These are phyloP conservation scores for Aureobasidium sp. DNA, from an alignment of 2,329 filamentous ascomycete species.

Conservation along the genomic window DNA sequence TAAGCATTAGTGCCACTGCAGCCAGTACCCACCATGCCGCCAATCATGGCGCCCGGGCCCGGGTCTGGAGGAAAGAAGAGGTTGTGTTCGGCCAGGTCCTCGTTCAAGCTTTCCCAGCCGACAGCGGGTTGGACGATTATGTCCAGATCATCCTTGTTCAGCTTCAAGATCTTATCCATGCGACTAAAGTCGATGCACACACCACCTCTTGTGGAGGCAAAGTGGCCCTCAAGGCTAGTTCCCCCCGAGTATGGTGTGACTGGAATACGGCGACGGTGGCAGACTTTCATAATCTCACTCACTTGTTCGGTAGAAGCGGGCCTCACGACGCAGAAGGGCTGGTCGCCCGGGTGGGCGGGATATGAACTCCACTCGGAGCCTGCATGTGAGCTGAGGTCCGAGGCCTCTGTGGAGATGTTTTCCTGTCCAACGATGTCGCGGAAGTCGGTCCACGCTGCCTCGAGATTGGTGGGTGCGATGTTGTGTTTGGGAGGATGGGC, in stretches of 20 bases:
- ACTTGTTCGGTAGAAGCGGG: slow-evolving; percentile 76
- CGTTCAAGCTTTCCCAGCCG: slow-evolving; percentile 81
- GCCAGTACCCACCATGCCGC: slow-evolving; percentile 75
- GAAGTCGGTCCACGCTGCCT: slow-evolving; percentile 60
- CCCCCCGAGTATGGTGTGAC: slow-evolving; percentile 84
- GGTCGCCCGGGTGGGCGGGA: slow-evolving; percentile 34
- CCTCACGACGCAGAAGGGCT: slow-evolving; percentile 61
- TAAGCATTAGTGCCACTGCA: slow-evolving; percentile 83
- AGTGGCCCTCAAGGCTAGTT: slow-evolving; percentile 85
- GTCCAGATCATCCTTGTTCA: slow-evolving; percentile 65
- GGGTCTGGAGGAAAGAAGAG: slow-evolving; percentile 92
- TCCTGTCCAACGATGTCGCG: slow-evolving; percentile 55
- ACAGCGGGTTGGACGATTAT: slow-evolving; percentile 59
- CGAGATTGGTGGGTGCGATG: slow-evolving; percentile 49
- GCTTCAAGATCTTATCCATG: slow-evolving; percentile 72
- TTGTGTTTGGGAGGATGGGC: slow-evolving; percentile 48
- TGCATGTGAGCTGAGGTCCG: slow-evolving; percentile 50
- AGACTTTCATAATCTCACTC: slow-evolving; percentile 80
- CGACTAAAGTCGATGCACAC: slow-evolving; percentile 79
- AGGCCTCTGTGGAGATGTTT: slow-evolving; percentile 52
- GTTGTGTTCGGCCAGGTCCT: slow-evolving; percentile 61
- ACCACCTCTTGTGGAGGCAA: slow-evolving; percentile 72
- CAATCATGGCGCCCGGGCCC: slow-evolving; percentile 86
- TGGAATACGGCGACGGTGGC: slow-evolving; percentile 71
- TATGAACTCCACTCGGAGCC: slow-evolving; percentile 60